These are phyloP conservation scores for Ganoderma leucocontextum DNA, from an alignment of 1,284 basidiomycete genomes.

Conservation along the genomic window DNA sequence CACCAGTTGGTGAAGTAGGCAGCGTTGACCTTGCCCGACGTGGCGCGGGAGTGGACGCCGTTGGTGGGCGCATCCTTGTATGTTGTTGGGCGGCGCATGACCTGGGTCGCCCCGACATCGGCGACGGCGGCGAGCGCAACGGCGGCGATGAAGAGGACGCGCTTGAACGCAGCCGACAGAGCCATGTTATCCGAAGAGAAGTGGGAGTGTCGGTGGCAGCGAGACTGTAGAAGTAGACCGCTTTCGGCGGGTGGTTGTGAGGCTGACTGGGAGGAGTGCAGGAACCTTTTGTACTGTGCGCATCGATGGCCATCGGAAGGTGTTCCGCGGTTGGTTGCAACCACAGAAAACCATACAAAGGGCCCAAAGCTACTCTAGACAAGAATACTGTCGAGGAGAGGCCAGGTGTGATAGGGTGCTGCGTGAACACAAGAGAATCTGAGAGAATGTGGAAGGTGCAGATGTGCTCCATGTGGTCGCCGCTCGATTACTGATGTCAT, in stretches of 20 bases:
- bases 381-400: conserved; percentile 1
- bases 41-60: conserved; percentile 55
- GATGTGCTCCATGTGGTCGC: conserved; percentile 27
- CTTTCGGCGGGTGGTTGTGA: conserved; percentile 12
- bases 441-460: conserved; percentile 1
- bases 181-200: conserved; percentile 31
- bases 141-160: conserved; percentile 34
- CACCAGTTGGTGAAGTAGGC: conserved; percentile 78
- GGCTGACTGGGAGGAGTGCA: neutral
- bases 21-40: conserved; percentile 56
- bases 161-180: conserved; percentile 30
- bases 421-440: conserved; percentile 11
- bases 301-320: neutral
- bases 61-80: conserved; percentile 54
- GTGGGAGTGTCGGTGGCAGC: conserved; percentile 8
- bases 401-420: conserved; percentile 7
- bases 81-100: conserved; percentile 61
- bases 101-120: conserved; percentile 54
- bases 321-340: neutral
- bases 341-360: neutral
- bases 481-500: conserved; percentile 12
- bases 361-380: neutral
- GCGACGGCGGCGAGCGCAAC: conserved; percentile 36
- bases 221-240: conserved; percentile 16
- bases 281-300: conserved; percentile 13